Conservation (phyloP, 495 filamentous ascomycete species). For the Oidiodendron maius region DNA sequence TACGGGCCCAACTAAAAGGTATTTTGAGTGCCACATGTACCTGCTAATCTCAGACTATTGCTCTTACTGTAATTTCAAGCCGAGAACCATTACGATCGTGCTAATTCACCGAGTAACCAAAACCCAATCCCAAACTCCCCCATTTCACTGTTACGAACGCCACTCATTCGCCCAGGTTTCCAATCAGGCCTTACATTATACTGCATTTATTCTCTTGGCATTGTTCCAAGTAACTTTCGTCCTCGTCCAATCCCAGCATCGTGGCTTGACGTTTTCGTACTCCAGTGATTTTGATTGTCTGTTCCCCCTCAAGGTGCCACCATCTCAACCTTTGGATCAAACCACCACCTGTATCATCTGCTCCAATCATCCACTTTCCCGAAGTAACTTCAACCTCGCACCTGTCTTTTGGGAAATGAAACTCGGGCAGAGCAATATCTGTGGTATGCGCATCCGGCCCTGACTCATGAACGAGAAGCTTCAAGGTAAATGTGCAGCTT, state of each 20-base stretch:
- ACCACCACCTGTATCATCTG: constrained; percentile 55
- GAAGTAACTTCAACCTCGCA: constrained; percentile 68
- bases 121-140: neutral
- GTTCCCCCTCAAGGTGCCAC: constrained; percentile 86
- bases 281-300: constrained; percentile 73
- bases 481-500: constrained; percentile 66
- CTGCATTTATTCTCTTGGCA: constrained; percentile 46
- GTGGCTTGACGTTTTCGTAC: constrained; percentile 40
- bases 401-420: constrained; percentile 77
- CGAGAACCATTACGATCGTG: too few species aligned
- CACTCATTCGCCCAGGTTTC: too few species aligned
- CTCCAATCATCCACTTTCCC: constrained; percentile 83
- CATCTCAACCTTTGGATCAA: constrained; percentile 71
- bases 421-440: constrained; percentile 82
- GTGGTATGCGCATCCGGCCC: constrained; percentile 61
- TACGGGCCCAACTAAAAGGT: too few species aligned
- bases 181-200: constrained; percentile 48
- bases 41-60: too few species aligned
- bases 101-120: too few species aligned
- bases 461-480: constrained; percentile 46
- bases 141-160: too few species aligned
- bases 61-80: too few species aligned
- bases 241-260: constrained; percentile 40
- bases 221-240: constrained; percentile 35
- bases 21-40: too few species aligned